A percentile compares a stretch with the other conserved stretches of the same genome.
phyloP scores from a whole-genome alignment of 2,329 filamentous ascomycete genomes.

The Zymoseptoria tritici region DNA sequence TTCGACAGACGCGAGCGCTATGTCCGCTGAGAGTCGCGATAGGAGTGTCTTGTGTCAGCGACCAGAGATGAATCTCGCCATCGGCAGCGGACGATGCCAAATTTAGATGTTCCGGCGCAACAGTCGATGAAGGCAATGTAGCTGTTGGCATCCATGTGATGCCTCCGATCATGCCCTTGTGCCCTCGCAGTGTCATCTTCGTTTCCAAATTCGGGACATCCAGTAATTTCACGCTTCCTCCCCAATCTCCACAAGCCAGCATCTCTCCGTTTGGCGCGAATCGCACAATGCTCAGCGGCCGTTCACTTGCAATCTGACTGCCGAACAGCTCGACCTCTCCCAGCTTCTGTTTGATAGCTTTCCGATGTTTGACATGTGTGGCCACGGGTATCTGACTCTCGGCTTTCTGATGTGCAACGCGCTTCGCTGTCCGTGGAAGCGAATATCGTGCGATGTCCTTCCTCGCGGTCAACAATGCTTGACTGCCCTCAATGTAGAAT shows the following conservation, averaged over 20 bases:
- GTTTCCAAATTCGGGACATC: conserved; percentile 75
- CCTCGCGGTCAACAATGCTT: conserved; percentile 66
- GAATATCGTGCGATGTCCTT: conserved; percentile 76
- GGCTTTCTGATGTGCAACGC: conserved; percentile 67
- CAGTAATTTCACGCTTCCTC: conserved; percentile 78
- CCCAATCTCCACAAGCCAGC: conserved; percentile 88
- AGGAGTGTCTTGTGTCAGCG: conserved; percentile 76
- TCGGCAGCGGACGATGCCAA: conserved; percentile 87
- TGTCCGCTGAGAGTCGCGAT: conserved; percentile 77
- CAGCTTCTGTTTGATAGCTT: conserved; percentile 75
- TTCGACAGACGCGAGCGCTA: conserved; percentile 75
- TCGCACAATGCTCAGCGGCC: conserved; percentile 83
- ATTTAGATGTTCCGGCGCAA: conserved; percentile 65
- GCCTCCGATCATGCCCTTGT: conserved; percentile 83
- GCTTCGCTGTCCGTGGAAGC: conserved; percentile 69
- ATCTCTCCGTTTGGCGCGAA: conserved; percentile 79
- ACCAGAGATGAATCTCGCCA: conserved; percentile 84
- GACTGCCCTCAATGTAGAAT: conserved; percentile 82
- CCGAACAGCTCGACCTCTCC: conserved; percentile 83
- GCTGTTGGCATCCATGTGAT: conserved; percentile 83
- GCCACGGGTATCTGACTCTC: conserved; percentile 79
- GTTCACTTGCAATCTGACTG: conserved; percentile 84
- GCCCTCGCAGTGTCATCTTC: conserved; percentile 68
- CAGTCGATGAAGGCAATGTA: conserved; percentile 61
- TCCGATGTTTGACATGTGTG: conserved; percentile 87